These are phyloP conservation scores for Cicer judaicum DNA, from an alignment of 306 rosid genomes.

Conservation along the genomic window DNA sequence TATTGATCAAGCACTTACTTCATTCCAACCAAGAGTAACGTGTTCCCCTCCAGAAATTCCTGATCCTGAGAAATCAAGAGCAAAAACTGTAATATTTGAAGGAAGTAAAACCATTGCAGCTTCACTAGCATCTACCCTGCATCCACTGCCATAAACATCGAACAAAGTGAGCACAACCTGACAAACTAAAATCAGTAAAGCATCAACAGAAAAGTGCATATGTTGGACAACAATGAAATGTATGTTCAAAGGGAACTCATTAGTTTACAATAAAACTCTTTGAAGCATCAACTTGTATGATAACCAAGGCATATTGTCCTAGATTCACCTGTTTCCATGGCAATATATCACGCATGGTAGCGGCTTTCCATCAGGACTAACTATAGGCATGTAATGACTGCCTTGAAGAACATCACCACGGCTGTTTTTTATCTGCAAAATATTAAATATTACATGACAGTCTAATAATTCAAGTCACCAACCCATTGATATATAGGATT, in stretches of 20 bases:
- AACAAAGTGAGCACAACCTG: constrained; percentile 46
- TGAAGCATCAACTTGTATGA: background rate
- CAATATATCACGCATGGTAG: constrained; percentile 96
- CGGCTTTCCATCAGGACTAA: constrained; percentile 87
- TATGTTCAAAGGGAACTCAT: background rate
- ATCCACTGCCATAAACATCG: constrained; percentile 71
- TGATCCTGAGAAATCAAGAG: constrained; percentile 96
- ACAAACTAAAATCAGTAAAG: background rate
- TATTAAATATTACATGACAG: constrained; percentile 34
- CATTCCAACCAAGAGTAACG: constrained; percentile 94
- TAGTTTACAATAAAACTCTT: background rate
- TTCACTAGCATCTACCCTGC: constrained; percentile 97
- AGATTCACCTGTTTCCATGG: constrained; percentile 91
- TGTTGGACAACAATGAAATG: background rate
- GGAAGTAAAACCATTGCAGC: constrained; percentile 93
- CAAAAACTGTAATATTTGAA: constrained; percentile 91
- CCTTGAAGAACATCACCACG: constrained; percentile 88
- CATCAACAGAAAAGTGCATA: background rate
- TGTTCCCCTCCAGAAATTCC: constrained; percentile 97
- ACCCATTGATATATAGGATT: background rate
- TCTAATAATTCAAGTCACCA: constrained; percentile 18
- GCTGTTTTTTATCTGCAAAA: constrained; percentile 81
- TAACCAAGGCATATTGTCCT: constrained; percentile 10
- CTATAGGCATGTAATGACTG: constrained; percentile 90
- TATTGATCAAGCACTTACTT: constrained; percentile 63